These are phyloP conservation scores for Lenzites betulinus DNA, from an alignment of 768 basidiomycete genomes.

Conservation along the genomic window DNA sequence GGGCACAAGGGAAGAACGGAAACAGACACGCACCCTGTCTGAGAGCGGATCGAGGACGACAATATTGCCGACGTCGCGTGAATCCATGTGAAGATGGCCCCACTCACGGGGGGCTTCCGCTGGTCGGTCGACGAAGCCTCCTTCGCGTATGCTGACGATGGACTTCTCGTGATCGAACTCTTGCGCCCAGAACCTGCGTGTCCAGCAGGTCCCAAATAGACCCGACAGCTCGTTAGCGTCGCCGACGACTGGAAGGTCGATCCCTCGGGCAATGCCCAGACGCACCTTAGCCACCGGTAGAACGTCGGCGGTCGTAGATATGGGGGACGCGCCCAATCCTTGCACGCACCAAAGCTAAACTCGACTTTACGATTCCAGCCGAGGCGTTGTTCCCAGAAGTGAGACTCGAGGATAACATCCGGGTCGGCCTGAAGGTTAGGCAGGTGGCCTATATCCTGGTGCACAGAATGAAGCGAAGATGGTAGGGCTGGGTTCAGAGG, in stretches of 20 bases:
- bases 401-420: conserved; percentile 13
- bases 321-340: conserved; percentile 18
- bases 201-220: too few species aligned
- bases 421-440: conserved; percentile 53
- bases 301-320: conserved; percentile 31
- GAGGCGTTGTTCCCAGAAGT: conserved; percentile 35
- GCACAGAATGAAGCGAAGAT: not conserved
- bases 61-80: not conserved
- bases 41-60: conserved; percentile 10
- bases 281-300: conserved; percentile 46
- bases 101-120: not conserved
- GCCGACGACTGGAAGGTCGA: too few species aligned
- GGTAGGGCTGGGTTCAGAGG: too few species aligned
- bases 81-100: not conserved
- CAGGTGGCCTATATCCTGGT: conserved; percentile 44
- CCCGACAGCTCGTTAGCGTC: too few species aligned
- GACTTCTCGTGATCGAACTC: conserved; percentile 38
- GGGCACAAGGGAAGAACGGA: not conserved
- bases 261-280: not conserved
- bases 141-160: conserved; percentile 42
- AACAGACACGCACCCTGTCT: not conserved
- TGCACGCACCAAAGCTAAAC: conserved; percentile 17
- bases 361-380: conserved; percentile 20
- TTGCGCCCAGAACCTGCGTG: conserved; percentile 46
- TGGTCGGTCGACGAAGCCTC: conserved; percentile 35